phyloP scores from a whole-genome alignment of 345 rosid species.

The Dipteronia dyeriana region DNA sequence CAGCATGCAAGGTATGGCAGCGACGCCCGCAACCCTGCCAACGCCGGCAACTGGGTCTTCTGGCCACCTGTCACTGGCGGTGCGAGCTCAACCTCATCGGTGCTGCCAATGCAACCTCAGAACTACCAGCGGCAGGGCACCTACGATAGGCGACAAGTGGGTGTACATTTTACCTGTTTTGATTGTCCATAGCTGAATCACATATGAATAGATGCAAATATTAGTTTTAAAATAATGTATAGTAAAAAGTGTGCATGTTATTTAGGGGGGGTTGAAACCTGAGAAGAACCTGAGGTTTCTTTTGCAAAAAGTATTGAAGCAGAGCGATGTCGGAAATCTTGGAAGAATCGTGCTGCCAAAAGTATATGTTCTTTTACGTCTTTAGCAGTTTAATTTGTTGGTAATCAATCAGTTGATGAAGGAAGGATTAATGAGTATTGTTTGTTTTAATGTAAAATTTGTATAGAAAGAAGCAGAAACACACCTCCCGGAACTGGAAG shows the following conservation, averaged over 20 bases:
- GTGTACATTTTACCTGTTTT: background rate
- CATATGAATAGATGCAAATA: background rate
- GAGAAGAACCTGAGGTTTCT: conserved; percentile 95
- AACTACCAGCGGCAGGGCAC: conserved; percentile 48
- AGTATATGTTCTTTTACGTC: conserved; percentile 28
- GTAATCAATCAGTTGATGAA: too few species aligned
- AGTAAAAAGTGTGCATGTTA: background rate
- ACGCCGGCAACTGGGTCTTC: conserved; percentile 61
- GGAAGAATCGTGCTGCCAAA: conserved; percentile 97
- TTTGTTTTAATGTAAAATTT: background rate
- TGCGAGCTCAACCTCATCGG: conserved; percentile 23
- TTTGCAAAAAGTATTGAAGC: conserved; percentile 94
- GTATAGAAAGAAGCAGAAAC: conserved; percentile 95
- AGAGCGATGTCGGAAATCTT: conserved; percentile 95
- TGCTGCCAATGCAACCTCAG: conserved; percentile 42
- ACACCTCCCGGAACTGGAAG: conserved; percentile 92
- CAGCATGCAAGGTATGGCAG: conserved; percentile 42
- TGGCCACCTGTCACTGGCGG: conserved; percentile 45
- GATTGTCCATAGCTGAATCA: background rate
- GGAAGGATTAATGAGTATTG: background rate
- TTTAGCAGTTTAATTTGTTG: background rate
- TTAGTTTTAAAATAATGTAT: background rate
- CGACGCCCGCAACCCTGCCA: conserved; percentile 32
- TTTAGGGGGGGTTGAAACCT: conserved; percentile 90
- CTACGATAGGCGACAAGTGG: conserved; percentile 75